Evolutionary conservation across 768 basidiomycete genomes (phyloP).

Genomic region (Postia placenta): DNA sequence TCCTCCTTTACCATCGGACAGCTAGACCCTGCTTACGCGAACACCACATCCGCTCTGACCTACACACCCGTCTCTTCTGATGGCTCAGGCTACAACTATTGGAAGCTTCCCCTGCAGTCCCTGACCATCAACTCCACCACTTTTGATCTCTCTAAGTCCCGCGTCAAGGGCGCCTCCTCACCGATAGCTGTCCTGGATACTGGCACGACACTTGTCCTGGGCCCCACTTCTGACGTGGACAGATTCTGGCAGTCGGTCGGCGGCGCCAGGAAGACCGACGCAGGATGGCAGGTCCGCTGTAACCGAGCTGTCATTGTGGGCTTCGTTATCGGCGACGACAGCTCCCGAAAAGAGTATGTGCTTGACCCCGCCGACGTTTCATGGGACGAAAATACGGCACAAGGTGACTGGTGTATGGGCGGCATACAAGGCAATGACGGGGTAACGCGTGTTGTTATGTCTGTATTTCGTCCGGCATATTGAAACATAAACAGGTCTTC

Average conservation of each 20-base stretch:
- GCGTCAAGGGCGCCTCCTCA: slow-evolving; percentile 32
- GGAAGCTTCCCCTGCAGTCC: slow-evolving; percentile 46
- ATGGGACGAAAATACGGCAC: slow-evolving; percentile 37
- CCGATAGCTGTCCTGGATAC: slow-evolving; percentile 59
- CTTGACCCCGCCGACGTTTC: slow-evolving; percentile 48
- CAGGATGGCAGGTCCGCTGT: slow-evolving; percentile 47
- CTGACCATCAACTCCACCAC: slow-evolving; percentile 38
- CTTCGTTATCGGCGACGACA: slow-evolving; percentile 37
- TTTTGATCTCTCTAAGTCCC: slow-evolving; percentile 39
- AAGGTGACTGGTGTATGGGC: slow-evolving; percentile 47
- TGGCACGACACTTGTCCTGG: slow-evolving; percentile 52
- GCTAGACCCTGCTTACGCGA: slow-evolving; percentile 33
- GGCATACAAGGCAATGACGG: slow-evolving; percentile 49
- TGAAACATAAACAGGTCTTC: slow-evolving; percentile 30
- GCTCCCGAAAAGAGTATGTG: slow-evolving; percentile 29
- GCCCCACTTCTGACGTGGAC: slow-evolving; percentile 45
- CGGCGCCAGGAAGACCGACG: slow-evolving; percentile 31
- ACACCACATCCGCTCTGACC: slow-evolving; percentile 27
- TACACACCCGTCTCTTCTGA: slow-evolving; percentile 31
- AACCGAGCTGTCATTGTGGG: slow-evolving; percentile 40
- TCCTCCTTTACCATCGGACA: slow-evolving; percentile 50
- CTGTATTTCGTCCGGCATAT: not conserved
- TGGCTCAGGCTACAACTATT: slow-evolving; percentile 42
- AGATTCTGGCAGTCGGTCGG: slow-evolving; percentile 47
- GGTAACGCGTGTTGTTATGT: slow-evolving; percentile 22